phyloP scores from a whole-genome alignment of 2,329 filamentous ascomycete genomes.

The Ascosphaera apis region DNA sequence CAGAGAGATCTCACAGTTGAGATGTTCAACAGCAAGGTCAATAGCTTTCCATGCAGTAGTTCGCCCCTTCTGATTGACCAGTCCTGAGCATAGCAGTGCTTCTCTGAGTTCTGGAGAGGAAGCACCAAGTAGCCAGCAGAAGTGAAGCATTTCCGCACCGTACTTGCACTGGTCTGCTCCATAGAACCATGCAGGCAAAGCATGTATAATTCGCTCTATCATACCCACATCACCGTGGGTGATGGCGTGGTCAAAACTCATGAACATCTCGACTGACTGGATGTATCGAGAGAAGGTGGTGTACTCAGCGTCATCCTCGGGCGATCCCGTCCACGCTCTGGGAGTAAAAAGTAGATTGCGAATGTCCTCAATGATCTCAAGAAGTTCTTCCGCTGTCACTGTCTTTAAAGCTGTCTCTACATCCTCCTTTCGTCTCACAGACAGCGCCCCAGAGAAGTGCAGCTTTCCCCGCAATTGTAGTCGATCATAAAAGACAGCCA shows the following conservation, averaged over 20 bases:
- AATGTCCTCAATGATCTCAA: background rate
- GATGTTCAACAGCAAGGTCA: conserved; percentile 1
- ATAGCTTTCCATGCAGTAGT: background rate
- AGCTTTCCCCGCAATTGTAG: background rate
- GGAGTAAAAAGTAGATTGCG: background rate
- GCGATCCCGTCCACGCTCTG: background rate
- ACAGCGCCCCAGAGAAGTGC: no score
- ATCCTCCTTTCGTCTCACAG: no score
- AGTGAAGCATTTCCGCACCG: background rate
- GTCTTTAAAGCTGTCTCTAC: no score
- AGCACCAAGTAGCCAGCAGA: background rate
- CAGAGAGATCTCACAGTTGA: background rate
- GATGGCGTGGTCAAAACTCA: background rate
- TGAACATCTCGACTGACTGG: background rate
- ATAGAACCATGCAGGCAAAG: background rate
- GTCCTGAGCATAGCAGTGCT: background rate
- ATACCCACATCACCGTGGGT: background rate
- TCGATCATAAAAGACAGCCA: background rate
- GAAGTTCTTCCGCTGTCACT: background rate
- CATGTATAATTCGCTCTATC: background rate
- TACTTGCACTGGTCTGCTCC: conserved; percentile 1
- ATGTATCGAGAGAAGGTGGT: background rate
- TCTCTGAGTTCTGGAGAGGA: background rate
- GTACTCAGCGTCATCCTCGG: background rate
- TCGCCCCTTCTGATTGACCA: background rate